A percentile compares a stretch with the other conserved stretches of the same genome.
Conservation (phyloP, 495 filamentous ascomycete species). For the Sabuloglossum arenarium region DNA sequence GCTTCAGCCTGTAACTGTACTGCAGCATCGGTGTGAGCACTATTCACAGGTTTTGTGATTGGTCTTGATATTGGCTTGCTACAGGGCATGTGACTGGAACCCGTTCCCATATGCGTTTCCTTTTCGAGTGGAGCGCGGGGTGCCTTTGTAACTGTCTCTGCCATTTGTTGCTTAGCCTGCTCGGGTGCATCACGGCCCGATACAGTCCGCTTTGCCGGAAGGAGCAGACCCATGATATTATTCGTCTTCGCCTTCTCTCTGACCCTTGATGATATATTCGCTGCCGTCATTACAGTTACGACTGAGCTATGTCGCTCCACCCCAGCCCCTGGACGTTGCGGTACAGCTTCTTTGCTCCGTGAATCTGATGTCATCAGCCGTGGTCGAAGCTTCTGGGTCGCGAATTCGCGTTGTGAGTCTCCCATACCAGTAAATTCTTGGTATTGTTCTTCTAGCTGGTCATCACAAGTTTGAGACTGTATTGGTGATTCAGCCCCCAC, state of each 20-base stretch:
- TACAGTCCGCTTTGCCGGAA: neutral
- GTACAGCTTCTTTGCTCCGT: neutral
- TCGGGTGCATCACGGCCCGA: neutral
- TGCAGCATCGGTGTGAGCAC: neutral
- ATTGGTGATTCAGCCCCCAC: neutral
- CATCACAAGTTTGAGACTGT: neutral
- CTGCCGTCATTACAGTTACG: neutral
- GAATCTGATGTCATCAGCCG: neutral
- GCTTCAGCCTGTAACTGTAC: neutral
- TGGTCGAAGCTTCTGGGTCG: neutral
- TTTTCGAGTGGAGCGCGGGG: neutral
- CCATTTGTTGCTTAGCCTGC: neutral
- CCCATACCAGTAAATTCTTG: neutral
- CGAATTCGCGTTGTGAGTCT: neutral
- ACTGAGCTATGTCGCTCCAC: neutral
- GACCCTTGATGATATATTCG: neutral
- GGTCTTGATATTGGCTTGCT: neutral
- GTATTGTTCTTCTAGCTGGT: neutral
- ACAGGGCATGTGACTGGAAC: neutral
- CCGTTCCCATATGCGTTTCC: neutral
- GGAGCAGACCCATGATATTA: neutral
- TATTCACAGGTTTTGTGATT: neutral
- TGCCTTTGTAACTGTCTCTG: neutral
- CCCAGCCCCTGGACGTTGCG: neutral
- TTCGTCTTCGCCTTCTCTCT: neutral